Evolutionary conservation across 345 rosid species (phyloP), one percentile per base, ranked within the genome.

Genomic region (Rhodamnia argentea): DNA sequence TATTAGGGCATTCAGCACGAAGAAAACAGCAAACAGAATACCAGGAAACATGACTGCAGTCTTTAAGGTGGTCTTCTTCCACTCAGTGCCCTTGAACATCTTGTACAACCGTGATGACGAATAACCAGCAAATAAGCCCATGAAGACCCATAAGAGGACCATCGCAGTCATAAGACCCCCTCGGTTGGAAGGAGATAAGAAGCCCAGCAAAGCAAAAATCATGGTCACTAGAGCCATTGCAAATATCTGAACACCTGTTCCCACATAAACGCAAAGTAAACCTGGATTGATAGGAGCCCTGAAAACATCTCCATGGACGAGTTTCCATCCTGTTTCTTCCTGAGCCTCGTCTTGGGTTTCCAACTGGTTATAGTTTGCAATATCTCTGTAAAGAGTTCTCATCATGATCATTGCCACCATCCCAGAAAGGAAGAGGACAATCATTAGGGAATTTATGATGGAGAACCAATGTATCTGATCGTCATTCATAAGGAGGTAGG

Each of bases 361-460:
- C 85, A 97, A 91, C 90, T 97, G 99, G 87, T 97, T 96, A 88
- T 97, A 97, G 90, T 96, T 97, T 76, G 99, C 89, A 84, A 97
- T 97, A 90, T 97, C 99, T 93, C 92, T 93, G 90, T 96, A 96
- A 13, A 97, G 92, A 27, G 98, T 97, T 92, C 98, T 95, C 98
- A 97, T 94, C 99, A 92, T 97, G 89, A 97, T 97, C 99, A 97
- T 96, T 86, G 99, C 99, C 89, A 97, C 96, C 98, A 97, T 96
- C 60, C 99, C 99, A 87, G 99, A 97, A 84, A 97, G 98, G 90
- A 97, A 97, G 40, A 97, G 93, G 83, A 97, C 99, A 85, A 97
- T 96, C 99, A 97, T 96, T 89, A 96, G 91, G 16, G 99, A 97
- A 89, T 97, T 97, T 86, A 97, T 95, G 88, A 97, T 97, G 83